Evolutionary conservation across 345 rosid species (phyloP).

Genomic region (Camelina hispida): DNA sequence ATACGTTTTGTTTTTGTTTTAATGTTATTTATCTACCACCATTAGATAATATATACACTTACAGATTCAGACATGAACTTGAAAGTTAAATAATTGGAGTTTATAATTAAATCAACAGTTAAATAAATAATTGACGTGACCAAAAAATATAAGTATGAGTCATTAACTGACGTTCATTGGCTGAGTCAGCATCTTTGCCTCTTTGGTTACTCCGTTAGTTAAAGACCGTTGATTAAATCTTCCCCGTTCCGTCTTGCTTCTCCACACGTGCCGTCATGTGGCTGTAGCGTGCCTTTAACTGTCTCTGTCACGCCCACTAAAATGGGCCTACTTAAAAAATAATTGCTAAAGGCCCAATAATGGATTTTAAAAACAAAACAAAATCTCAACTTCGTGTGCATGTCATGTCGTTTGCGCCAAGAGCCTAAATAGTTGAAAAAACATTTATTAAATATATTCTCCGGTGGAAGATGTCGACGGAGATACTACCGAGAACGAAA

Average conservation of each 20-base stretch:
- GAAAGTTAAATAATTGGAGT: neutral
- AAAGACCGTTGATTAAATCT: slow-evolving; percentile 3
- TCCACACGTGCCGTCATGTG: slow-evolving; percentile 31
- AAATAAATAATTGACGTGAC: neutral
- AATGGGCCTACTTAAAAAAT: neutral
- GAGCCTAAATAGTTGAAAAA: neutral
- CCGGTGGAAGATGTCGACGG: slow-evolving; percentile 29
- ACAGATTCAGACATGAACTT: neutral
- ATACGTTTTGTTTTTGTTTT: neutral
- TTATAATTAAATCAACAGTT: neutral
- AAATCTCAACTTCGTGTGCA: neutral
- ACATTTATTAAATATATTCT: neutral
- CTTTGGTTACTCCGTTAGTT: neutral
- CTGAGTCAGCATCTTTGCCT: neutral
- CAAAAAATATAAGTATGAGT: neutral
- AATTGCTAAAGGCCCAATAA: neutral
- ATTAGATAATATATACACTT: neutral
- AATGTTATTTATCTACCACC: neutral
- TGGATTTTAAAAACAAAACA: neutral
- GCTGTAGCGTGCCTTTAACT: neutral
- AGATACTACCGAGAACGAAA: slow-evolving; percentile 47
- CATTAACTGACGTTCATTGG: slow-evolving; percentile 1
- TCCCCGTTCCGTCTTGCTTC: slow-evolving; percentile 17
- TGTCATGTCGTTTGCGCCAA: slow-evolving; percentile 32
- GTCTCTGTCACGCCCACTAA: neutral